A percentile compares a stretch with the other conserved stretches of the same genome.
Conservation (phyloP, 2,329 filamentous ascomycete species). For the Sphaceloma murrayae region DNA sequence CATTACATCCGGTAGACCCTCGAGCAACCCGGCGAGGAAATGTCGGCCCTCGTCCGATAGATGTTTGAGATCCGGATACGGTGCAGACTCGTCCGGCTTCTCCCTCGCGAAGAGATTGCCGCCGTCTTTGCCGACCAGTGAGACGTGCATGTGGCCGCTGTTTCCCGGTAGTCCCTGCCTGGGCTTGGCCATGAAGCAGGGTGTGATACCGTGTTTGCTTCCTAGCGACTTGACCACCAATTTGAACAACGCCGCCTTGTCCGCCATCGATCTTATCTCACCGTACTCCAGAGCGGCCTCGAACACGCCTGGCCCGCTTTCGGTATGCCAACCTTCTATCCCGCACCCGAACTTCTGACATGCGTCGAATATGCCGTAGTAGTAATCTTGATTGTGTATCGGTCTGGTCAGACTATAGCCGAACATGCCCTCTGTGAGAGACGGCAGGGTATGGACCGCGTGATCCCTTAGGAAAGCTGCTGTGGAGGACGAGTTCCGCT, state of each 20-base stretch:
- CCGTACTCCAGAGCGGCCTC: conserved; percentile 91
- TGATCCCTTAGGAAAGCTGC: conserved; percentile 66
- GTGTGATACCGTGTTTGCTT: conserved; percentile 79
- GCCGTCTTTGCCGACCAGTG: conserved; percentile 61
- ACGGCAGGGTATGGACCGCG: conserved; percentile 60
- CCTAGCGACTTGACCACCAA: conserved; percentile 85
- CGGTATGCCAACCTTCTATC: conserved; percentile 92
- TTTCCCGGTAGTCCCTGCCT: conserved; percentile 85
- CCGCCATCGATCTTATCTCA: conserved; percentile 80
- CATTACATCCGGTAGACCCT: conserved; percentile 90
- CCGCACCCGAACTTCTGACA: conserved; percentile 69
- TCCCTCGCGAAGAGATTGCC: conserved; percentile 78
- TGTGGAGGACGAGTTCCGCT: conserved; percentile 57
- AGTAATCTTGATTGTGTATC: conserved; percentile 85
- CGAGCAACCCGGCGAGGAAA: conserved; percentile 83
- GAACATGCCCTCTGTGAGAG: conserved; percentile 89
- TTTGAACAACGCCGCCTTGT: conserved; percentile 88
- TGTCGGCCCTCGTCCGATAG: conserved; percentile 84
- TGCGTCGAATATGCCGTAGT: conserved; percentile 75
- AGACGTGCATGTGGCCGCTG: conserved; percentile 92
- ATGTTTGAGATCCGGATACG: conserved; percentile 64
- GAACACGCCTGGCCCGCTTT: conserved; percentile 87
- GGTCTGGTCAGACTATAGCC: conserved; percentile 83
- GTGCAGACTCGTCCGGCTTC: conserved; percentile 58
- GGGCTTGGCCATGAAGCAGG: conserved; percentile 98